Evolutionary conservation across 345 rosid species (phyloP).

Genomic region (Salix udensis): DNA sequence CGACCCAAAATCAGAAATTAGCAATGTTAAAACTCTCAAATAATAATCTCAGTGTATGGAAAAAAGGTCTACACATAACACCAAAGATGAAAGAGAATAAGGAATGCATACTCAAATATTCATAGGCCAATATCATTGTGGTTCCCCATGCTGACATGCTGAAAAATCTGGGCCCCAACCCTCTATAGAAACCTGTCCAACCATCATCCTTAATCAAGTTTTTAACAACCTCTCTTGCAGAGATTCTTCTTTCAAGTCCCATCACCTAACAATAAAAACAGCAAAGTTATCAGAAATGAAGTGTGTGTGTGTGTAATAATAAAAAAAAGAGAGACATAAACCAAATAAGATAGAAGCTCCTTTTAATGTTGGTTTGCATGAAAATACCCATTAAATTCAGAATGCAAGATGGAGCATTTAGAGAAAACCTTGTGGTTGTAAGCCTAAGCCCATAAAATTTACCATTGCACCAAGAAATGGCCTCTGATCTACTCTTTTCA

Average conservation of each 20-base stretch:
- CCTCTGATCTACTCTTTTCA: neutral
- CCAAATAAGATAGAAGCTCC: neutral
- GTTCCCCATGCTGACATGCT: conserved; percentile 99
- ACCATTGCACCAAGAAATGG: neutral
- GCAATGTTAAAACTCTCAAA: neutral
- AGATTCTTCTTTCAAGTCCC: conserved; percentile 75
- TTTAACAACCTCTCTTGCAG: conserved; percentile 64
- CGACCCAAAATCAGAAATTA: neutral
- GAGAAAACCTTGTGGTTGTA: neutral
- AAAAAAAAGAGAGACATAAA: neutral
- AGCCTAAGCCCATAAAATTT: neutral
- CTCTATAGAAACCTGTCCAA: conserved; percentile 90
- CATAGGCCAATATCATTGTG: conserved; percentile 90
- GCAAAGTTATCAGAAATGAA: neutral
- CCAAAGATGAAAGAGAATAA: conserved; percentile 12
- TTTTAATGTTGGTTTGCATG: neutral
- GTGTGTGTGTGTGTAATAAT: too few relatives aligned
- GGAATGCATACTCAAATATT: conserved; percentile 78
- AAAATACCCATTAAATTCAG: neutral
- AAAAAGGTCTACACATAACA: neutral
- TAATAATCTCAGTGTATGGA: neutral
- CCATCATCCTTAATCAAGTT: conserved; percentile 78
- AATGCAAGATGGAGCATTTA: neutral
- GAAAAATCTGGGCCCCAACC: conserved; percentile 91
- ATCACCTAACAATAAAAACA: conserved; percentile 50